phyloP scores from a whole-genome alignment of 768 basidiomycete species.

The Tephrocybe sp. region DNA sequence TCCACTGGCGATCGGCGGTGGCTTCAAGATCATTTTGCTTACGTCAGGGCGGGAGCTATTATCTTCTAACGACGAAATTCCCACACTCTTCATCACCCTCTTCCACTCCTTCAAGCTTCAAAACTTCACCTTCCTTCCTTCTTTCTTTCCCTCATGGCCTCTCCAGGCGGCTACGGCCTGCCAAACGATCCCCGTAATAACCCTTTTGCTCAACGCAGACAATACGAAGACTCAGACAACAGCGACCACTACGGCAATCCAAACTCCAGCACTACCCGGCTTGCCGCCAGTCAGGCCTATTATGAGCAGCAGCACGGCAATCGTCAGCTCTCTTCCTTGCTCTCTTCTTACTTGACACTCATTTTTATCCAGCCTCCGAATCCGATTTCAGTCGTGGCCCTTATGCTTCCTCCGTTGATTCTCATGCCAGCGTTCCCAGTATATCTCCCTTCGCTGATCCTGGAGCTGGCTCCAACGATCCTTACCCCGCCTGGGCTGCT shows the following conservation, averaged over 20 bases:
- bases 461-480: constrained; percentile 50
- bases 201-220: constrained; percentile 29
- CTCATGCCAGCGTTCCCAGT: constrained; percentile 56
- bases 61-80: constrained; percentile 12
- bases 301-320: constrained; percentile 32
- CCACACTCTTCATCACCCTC: constrained; percentile 11
- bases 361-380: constrained; percentile 24
- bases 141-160: constrained; percentile 20
- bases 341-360: constrained; percentile 2
- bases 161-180: constrained; percentile 22
- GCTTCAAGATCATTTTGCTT: constrained; percentile 6
- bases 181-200: constrained; percentile 23
- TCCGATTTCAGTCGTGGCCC: constrained; percentile 37
- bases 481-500: constrained; percentile 93
- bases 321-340: constrained; percentile 16
- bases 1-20: constrained; percentile 8
- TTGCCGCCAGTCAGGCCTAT: constrained; percentile 44
- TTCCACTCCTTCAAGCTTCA: constrained; percentile 10
- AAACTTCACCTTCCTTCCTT: constrained; percentile 20
- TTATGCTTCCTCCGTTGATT: constrained; percentile 58
- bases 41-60: background rate
- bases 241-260: constrained; percentile 50
- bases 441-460: constrained; percentile 61
- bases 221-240: constrained; percentile 49
- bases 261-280: constrained; percentile 54